Percentiles rank a stretch among this genome's conserved stretches.
These are phyloP conservation scores for Cyclostephanos tholiformis DNA, from an alignment of 108 stramenopile species.

Conservation along the genomic window DNA sequence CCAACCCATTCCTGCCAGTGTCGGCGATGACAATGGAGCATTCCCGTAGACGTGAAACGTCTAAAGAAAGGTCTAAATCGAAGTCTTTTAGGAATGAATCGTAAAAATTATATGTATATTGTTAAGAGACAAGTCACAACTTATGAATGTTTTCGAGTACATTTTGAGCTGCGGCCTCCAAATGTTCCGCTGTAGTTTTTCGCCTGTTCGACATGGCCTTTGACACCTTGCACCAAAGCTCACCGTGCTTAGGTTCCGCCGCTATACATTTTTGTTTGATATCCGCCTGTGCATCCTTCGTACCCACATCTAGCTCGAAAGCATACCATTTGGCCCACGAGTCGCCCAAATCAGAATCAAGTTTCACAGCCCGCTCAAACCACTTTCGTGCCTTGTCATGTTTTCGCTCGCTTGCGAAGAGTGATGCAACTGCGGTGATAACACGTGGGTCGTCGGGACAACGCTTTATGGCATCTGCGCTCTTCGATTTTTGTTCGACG, in stretches of 20 bases:
- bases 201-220: conserved; percentile 81
- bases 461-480: conserved; percentile 89
- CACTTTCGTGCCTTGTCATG: conserved; percentile 95
- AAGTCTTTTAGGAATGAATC: not conserved
- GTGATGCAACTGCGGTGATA: conserved; percentile 87
- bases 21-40: conserved; percentile 24
- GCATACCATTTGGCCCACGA: conserved; percentile 92
- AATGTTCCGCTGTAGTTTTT: conserved; percentile 55
- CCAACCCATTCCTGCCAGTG: conserved; percentile 35
- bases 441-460: conserved; percentile 93
- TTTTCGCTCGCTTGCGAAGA: conserved; percentile 92
- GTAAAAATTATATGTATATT: not conserved
- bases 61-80: not conserved
- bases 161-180: conserved; percentile 60
- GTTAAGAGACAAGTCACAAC: conserved; percentile 5
- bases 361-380: conserved; percentile 90
- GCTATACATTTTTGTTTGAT: conserved; percentile 73
- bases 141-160: conserved; percentile 44
- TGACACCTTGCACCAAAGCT: conserved; percentile 79
- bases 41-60: not conserved
- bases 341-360: conserved; percentile 92
- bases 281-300: conserved; percentile 59
- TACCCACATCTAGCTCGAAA: conserved; percentile 83
- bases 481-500: conserved; percentile 88
- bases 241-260: conserved; percentile 95